Evolutionary conservation across 2,329 filamentous ascomycete species (phyloP).

Genomic region (Venturia aucupariae): DNA sequence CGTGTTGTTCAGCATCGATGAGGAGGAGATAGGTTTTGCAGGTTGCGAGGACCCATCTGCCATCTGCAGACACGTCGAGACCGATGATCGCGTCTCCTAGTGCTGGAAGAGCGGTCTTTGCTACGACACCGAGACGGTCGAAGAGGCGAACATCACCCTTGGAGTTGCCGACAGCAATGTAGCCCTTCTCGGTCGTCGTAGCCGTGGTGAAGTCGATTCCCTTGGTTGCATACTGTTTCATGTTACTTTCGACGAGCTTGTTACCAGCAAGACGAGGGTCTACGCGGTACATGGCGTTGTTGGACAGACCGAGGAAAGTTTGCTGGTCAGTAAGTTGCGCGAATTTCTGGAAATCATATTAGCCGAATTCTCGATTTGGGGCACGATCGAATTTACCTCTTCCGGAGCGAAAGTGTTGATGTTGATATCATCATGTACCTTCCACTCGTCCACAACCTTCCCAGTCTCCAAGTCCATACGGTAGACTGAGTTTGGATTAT

Average conservation of each 20-base stretch:
- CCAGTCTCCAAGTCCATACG: constrained; percentile 97
- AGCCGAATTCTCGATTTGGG: constrained; percentile 15
- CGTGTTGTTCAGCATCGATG: constrained; percentile 82
- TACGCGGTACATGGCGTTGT: constrained; percentile 86
- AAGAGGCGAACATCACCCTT: constrained; percentile 97
- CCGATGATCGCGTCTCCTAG: constrained; percentile 92
- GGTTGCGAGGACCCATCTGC: constrained; percentile 89
- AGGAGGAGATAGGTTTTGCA: constrained; percentile 91
- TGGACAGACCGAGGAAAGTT: constrained; percentile 86
- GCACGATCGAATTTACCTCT: constrained; percentile 43
- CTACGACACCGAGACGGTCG: constrained; percentile 90
- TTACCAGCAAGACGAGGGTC: constrained; percentile 83
- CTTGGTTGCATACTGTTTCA: constrained; percentile 95
- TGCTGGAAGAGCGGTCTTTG: constrained; percentile 93
- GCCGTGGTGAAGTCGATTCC: constrained; percentile 85
- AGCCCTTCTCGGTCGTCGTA: constrained; percentile 91
- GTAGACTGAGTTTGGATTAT: constrained; percentile 83
- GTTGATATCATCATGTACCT: constrained; percentile 90
- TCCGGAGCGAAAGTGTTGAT: constrained; percentile 89
- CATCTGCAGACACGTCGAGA: constrained; percentile 89
- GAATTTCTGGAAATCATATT: constrained; percentile 63
- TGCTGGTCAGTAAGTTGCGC: constrained; percentile 93
- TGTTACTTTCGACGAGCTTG: constrained; percentile 84
- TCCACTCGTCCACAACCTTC: constrained; percentile 98
- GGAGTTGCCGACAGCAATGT: constrained; percentile 92